Evolutionary conservation across 176 grass and related monocot species (phyloP).

Genomic region (Carex littledalei): DNA sequence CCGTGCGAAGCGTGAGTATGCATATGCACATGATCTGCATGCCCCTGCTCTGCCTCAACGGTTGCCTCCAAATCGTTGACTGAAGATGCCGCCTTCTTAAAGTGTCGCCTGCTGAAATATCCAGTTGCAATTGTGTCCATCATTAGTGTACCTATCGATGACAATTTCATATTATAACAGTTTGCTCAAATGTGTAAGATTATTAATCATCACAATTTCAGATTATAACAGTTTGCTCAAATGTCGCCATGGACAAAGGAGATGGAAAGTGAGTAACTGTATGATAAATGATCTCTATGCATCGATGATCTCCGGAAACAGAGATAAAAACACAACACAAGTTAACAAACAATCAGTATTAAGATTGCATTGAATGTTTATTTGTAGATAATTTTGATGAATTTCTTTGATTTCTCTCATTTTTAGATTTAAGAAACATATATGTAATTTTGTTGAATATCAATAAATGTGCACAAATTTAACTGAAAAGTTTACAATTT

Average conservation of each 20-base stretch:
- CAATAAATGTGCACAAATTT: too few species aligned
- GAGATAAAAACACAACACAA: too few species aligned
- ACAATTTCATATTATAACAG: not conserved
- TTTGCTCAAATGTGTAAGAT: not conserved
- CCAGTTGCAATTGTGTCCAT: conserved; percentile 65
- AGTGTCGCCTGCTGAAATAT: conserved; percentile 42
- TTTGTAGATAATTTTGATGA: too few species aligned
- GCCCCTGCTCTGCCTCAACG: not conserved
- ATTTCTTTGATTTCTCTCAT: too few species aligned
- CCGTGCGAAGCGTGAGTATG: conserved; percentile 42
- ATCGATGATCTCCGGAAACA: too few species aligned
- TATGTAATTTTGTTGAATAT: too few species aligned
- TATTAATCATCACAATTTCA: not conserved
- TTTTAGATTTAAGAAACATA: too few species aligned
- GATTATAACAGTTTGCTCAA: not conserved
- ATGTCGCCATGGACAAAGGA: not conserved
- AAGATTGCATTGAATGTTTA: too few species aligned
- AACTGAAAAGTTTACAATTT: too few species aligned
- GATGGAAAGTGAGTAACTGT: not conserved
- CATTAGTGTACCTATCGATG: conserved; percentile 29
- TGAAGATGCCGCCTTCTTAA: conserved; percentile 5
- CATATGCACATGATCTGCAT: not conserved
- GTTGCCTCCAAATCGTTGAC: not conserved
- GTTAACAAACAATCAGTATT: too few species aligned
- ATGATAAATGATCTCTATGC: not conserved